Percentiles rank a stretch among this genome's conserved stretches.
These are phyloP conservation scores for Heliamphora exappendiculata DNA, from an alignment of 148 eudicot genomes.

Conservation along the genomic window DNA sequence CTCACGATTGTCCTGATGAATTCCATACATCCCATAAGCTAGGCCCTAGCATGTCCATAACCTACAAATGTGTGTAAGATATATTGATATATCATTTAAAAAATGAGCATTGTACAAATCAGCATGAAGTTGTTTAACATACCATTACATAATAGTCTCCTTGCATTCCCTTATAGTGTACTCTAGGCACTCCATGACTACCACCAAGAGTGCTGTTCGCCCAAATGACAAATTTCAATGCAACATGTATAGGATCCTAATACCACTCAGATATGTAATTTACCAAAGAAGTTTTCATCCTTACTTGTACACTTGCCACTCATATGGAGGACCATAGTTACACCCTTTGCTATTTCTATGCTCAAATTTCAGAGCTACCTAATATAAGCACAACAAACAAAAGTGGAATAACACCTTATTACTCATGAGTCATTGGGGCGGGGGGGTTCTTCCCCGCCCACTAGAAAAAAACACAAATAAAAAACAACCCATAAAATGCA, in stretches of 20 bases:
- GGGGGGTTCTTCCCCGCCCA: background rate
- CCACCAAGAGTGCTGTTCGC: constrained; percentile 71
- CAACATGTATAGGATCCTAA: background rate
- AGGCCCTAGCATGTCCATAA: constrained; percentile 95
- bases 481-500: background rate
- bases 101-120: background rate
- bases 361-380: constrained; percentile 92
- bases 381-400: background rate
- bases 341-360: constrained; percentile 89
- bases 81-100: constrained; percentile 2
- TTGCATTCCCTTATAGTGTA: constrained; percentile 78
- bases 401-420: background rate
- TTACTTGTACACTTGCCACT: constrained; percentile 95
- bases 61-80: constrained; percentile 33
- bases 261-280: background rate
- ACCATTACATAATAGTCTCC: constrained; percentile 93
- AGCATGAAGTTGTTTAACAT: constrained; percentile 15
- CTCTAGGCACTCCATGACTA: constrained; percentile 78
- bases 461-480: background rate
- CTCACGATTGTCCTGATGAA: constrained; percentile 82
- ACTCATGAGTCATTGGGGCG: too few relatives aligned
- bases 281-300: constrained; percentile 8
- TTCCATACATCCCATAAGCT: constrained; percentile 98
- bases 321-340: constrained; percentile 83
- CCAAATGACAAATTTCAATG: constrained; percentile 1